Evolutionary conservation across 208 protist genomes (phyloP).

Genomic region (Histomonas meleagridis): DNA sequence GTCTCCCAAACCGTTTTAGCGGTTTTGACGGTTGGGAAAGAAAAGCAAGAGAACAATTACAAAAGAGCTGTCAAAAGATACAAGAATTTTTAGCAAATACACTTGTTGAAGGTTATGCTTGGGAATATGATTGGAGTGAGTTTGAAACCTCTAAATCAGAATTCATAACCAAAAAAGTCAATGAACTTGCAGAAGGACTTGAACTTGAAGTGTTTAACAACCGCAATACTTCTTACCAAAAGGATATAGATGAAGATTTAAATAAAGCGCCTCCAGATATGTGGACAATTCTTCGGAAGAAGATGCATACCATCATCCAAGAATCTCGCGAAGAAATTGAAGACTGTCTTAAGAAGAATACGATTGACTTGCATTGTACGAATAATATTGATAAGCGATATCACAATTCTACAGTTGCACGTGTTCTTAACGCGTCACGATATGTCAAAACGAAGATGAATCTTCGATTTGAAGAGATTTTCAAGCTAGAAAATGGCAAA

Average conservation of each 20-base stretch:
- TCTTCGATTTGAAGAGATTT: background rate
- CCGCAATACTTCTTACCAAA: too few relatives aligned
- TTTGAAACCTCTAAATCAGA: too few relatives aligned
- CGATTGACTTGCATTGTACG: background rate
- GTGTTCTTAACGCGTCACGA: background rate
- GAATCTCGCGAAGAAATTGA: background rate
- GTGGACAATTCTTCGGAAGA: background rate
- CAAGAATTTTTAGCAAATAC: background rate
- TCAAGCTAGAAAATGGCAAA: background rate
- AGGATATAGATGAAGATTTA: background rate
- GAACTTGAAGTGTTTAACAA: too few relatives aligned
- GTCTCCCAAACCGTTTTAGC: too few relatives aligned
- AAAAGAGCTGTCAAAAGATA: background rate
- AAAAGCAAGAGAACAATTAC: background rate
- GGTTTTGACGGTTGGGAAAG: background rate
- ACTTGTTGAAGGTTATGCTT: too few relatives aligned
- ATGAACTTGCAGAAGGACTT: too few relatives aligned
- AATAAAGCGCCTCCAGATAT: background rate
- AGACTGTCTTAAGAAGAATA: background rate
- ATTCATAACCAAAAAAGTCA: too few relatives aligned
- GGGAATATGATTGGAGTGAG: too few relatives aligned
- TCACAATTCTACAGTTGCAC: background rate
- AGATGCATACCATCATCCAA: background rate
- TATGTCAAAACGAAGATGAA: constrained; percentile 8
- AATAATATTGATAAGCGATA: background rate